Evolutionary conservation across 1,284 basidiomycete genomes (phyloP).

Genomic region (Coniophora puteana): DNA sequence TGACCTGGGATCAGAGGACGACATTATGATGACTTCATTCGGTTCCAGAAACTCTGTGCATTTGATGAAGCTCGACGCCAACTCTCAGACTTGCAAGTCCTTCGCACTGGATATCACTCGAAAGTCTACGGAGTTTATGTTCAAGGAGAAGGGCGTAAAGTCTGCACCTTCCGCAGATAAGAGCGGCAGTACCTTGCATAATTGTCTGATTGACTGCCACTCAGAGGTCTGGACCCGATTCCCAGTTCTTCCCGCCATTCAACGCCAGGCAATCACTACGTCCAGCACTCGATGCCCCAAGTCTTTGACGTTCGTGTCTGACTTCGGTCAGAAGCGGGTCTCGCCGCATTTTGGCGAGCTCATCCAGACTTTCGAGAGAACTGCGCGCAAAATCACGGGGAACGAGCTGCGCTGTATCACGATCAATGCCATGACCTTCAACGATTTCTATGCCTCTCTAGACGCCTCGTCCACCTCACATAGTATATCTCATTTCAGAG

Average conservation of each 20-base stretch:
- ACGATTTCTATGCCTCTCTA: constrained; percentile 7
- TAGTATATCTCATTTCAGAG: constrained; percentile 33
- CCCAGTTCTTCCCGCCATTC: constrained; percentile 53
- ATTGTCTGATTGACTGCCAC: constrained; percentile 52
- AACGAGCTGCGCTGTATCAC: constrained; percentile 33
- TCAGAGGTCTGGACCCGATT: constrained; percentile 59
- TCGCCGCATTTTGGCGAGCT: constrained; percentile 40
- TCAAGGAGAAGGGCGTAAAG: constrained; percentile 34
- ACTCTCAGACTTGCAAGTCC: constrained; percentile 32
- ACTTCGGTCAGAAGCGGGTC: constrained; percentile 31
- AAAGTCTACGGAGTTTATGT: constrained; percentile 51
- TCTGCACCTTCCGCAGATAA: constrained; percentile 14
- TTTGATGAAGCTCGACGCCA: constrained; percentile 36
- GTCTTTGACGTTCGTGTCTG: constrained; percentile 40
- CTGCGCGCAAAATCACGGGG: constrained; percentile 48
- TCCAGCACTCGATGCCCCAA: constrained; percentile 23
- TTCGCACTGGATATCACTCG: constrained; percentile 47
- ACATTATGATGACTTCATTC: constrained; percentile 40
- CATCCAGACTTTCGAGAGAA: constrained; percentile 41
- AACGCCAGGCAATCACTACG: constrained; percentile 38
- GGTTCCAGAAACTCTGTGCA: constrained; percentile 37
- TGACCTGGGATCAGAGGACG: constrained; percentile 20
- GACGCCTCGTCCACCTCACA: constrained; percentile 13
- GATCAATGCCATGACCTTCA: constrained; percentile 25
- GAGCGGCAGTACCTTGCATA: constrained; percentile 31